Base-by-base conservation (phyloP, 331 rosid species). In the Quercus lobata region DNA sequence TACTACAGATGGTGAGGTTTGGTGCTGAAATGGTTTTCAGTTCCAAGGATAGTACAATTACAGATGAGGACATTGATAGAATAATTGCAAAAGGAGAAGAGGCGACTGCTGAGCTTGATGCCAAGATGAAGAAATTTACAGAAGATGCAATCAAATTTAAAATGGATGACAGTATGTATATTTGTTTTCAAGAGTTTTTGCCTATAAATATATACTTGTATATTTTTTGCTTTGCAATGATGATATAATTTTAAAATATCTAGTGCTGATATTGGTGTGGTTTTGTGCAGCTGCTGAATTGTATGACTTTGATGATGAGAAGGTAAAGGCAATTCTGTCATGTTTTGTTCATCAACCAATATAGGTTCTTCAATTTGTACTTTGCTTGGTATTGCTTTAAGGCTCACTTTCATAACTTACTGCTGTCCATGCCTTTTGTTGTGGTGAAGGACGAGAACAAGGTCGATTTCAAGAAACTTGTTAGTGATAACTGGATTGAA, bases 21-120 rank as follows among this genome's bases (percentile, higher is more conserved):
- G 99, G 99, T 75, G 99, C 99, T 77, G 99, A 96, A 88, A 96
- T 96, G 99, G 98, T 96, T 81, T 96, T 93, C 81, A 96, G 99
- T 86, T 96, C 98, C 88, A 93, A 93, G 90, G 99, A 96, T 80
- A 91, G 93, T 85, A 96, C 98, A 69, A 95, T 95, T 74, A 95
- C 99, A 15, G 99, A 95, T 76, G 99, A 95, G 84, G 99, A 95
- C 86, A 93, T 96, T 78, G 99, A 96, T 78, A 87, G 99, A 84
- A 96, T 96, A 76, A 96, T 96, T 69, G 99, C 99, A 5, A 95
- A 93, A 84, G 99, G 99, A 90, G 99, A 91, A 87, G 98, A 93
- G 87, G 90, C 99, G 69, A 96, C 98, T 19, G 99, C 99, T 66
- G 99, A 90, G 80, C 99, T 96, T 77, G 98, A 96, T 87, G 99